phyloP scores from a whole-genome alignment of 1,284 basidiomycete species.

The Austroboletus olivaceoglutinosus region DNA sequence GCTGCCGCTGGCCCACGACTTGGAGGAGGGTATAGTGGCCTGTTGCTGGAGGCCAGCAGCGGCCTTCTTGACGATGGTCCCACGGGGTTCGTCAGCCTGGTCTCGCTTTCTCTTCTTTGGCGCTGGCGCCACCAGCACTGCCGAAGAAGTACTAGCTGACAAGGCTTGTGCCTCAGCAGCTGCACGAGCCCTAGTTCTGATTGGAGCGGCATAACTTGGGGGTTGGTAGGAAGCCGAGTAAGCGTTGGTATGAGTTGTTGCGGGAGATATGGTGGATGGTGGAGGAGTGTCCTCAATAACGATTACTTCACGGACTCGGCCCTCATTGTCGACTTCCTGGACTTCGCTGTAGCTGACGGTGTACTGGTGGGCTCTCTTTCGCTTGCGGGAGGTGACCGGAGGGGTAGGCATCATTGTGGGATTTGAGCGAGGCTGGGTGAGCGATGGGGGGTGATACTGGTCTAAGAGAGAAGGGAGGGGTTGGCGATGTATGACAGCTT shows the following conservation, averaged over 20 bases:
- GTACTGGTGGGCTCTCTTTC: conserved; percentile 75
- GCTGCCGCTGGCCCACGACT: conserved; percentile 63
- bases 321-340: conserved; percentile 74
- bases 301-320: conserved; percentile 76
- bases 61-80: conserved; percentile 60
- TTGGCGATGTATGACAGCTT: conserved; percentile 62
- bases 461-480: conserved; percentile 55
- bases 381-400: conserved; percentile 67
- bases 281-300: conserved; percentile 85
- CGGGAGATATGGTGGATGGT: conserved; percentile 71
- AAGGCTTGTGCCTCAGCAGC: conserved; percentile 77
- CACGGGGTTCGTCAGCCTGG: conserved; percentile 63
- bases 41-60: conserved; percentile 47
- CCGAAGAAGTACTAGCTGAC: conserved; percentile 63
- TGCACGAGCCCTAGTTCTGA: conserved; percentile 76
- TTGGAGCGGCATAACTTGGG: conserved; percentile 66
- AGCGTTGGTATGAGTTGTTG: conserved; percentile 60
- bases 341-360: conserved; percentile 82
- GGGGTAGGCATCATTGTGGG: conserved; percentile 61
- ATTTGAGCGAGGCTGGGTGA: conserved; percentile 32
- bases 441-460: conserved; percentile 55
- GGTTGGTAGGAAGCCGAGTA: conserved; percentile 78
- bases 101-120: conserved; percentile 79
- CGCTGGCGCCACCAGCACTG: conserved; percentile 55
- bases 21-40: conserved; percentile 45